A percentile compares a stretch with the other conserved stretches of the same genome.
phyloP scores from a whole-genome alignment of 2,329 filamentous ascomycete genomes.

The Cladosporium phlei region DNA sequence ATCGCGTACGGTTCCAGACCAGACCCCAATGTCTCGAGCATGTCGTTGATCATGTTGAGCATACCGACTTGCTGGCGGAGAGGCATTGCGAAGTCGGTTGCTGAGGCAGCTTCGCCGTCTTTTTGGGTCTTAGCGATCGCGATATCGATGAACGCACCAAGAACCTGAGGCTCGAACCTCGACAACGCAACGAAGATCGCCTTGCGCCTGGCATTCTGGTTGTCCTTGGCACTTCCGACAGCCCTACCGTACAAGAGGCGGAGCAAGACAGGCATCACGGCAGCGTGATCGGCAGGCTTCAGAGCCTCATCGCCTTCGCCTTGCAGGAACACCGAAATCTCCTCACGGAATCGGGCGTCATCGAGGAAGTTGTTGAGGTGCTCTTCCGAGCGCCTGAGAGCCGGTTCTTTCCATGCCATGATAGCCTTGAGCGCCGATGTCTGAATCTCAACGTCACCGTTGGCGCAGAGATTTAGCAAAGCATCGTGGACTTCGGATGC shows the following conservation, averaged over 20 bases:
- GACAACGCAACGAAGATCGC: slow-evolving; percentile 72
- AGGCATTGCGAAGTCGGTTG: slow-evolving; percentile 8
- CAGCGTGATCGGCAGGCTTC: slow-evolving; percentile 66
- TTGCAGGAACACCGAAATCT: slow-evolving; percentile 76
- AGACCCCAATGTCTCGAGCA: slow-evolving; percentile 77
- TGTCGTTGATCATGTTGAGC: slow-evolving; percentile 82
- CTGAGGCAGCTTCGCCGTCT: not conserved
- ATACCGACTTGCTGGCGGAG: slow-evolving; percentile 81
- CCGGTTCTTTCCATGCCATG: slow-evolving; percentile 80
- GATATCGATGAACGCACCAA: slow-evolving; percentile 78
- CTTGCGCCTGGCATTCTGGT: slow-evolving; percentile 72
- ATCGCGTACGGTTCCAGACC: slow-evolving; percentile 64
- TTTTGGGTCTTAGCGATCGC: slow-evolving; percentile 57
- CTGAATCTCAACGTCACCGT: slow-evolving; percentile 83
- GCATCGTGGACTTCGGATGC: slow-evolving; percentile 70
- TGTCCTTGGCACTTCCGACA: slow-evolving; percentile 74
- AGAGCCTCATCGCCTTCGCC: slow-evolving; percentile 64
- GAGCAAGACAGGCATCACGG: slow-evolving; percentile 80
- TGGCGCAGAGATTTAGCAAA: slow-evolving; percentile 70
- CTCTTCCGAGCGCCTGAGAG: slow-evolving; percentile 73
- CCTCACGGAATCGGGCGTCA: slow-evolving; percentile 86
- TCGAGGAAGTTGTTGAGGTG: slow-evolving; percentile 83
- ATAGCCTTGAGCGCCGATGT: slow-evolving; percentile 78
- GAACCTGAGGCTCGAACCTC: slow-evolving; percentile 67
- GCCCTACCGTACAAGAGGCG: slow-evolving; percentile 84